Percentiles rank a stretch among this genome's conserved stretches.
These are phyloP conservation scores for Phytopythium mirpurense DNA, from an alignment of 352 stramenopile species.

Conservation along the genomic window DNA sequence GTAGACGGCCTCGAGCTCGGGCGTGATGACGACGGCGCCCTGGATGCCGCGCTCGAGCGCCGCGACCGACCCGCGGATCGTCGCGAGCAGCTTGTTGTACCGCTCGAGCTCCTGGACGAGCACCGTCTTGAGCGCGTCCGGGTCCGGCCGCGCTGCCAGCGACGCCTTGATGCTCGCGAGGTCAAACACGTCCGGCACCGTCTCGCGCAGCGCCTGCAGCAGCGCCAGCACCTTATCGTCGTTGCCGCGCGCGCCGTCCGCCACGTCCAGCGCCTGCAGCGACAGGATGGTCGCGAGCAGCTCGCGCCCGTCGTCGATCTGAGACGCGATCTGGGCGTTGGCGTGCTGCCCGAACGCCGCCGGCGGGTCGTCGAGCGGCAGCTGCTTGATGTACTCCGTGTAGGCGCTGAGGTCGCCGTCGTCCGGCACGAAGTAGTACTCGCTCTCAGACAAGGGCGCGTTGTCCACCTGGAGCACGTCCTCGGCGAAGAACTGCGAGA, in stretches of 20 bases:
- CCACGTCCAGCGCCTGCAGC: slow-evolving; percentile 81
- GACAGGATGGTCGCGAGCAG: slow-evolving; percentile 89
- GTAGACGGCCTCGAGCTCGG: slow-evolving; percentile 92
- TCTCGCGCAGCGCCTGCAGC: slow-evolving; percentile 75
- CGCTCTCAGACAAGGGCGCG: slow-evolving; percentile 80
- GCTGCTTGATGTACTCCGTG: slow-evolving; percentile 87
- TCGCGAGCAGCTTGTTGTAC: slow-evolving; percentile 89
- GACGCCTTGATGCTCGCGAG: slow-evolving; percentile 65
- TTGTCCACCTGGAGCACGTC: slow-evolving; percentile 84
- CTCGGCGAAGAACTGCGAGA: slow-evolving; percentile 94
- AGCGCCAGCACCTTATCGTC: slow-evolving; percentile 88
- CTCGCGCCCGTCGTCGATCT: slow-evolving; percentile 91
- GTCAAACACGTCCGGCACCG: slow-evolving; percentile 90
- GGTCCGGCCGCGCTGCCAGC: slow-evolving; percentile 70
- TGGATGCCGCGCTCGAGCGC: slow-evolving; percentile 91
- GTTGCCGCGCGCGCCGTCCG: slow-evolving; percentile 78
- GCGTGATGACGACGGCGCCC: slow-evolving; percentile 93
- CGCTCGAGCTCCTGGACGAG: slow-evolving; percentile 93
- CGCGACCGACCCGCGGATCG: slow-evolving; percentile 73
- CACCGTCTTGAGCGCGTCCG: slow-evolving; percentile 92
- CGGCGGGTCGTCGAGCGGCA: slow-evolving; percentile 89
- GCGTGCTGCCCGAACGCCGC: slow-evolving; percentile 93
- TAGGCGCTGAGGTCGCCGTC: slow-evolving; percentile 89
- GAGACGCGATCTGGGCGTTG: slow-evolving; percentile 94
- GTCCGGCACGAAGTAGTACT: slow-evolving; percentile 92